A percentile compares a stretch with the other conserved stretches of the same genome.
Evolutionary conservation across 1,284 basidiomycete species (phyloP).

Genomic region (Ganoderma lucidum): DNA sequence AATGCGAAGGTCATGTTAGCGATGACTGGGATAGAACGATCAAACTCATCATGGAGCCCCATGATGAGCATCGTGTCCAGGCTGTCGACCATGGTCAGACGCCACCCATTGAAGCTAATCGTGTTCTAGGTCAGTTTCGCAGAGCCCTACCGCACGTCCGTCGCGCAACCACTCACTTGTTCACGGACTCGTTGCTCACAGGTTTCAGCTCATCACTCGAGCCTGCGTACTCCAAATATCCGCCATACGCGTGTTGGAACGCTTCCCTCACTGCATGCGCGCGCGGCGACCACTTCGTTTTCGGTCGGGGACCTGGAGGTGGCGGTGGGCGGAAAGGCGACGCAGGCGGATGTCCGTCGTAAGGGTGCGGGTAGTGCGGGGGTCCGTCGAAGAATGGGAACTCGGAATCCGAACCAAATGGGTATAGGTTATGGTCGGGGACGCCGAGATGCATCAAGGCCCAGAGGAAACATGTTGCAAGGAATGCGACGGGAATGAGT

Average conservation of each 20-base stretch:
- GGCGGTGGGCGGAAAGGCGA: conserved; percentile 13
- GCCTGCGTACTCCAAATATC: conserved; percentile 64
- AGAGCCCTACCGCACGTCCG: no score
- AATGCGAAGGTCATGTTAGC: conserved; percentile 65
- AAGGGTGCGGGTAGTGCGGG: conserved; percentile 8
- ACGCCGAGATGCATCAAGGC: conserved; percentile 19
- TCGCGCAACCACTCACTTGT: conserved; percentile 54
- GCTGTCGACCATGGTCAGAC: conserved; percentile 76
- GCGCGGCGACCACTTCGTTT: conserved; percentile 53
- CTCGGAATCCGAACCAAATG: not conserved
- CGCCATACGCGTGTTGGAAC: conserved; percentile 69
- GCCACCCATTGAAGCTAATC: conserved; percentile 76
- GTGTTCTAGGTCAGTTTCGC: not conserved
- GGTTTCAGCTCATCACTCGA: conserved; percentile 69
- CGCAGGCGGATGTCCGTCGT: conserved; percentile 3
- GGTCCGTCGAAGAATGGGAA: conserved; percentile 13
- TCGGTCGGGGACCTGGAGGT: conserved; percentile 9
- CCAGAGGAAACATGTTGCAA: conserved; percentile 26
- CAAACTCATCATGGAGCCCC: conserved; percentile 73
- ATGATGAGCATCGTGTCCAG: conserved; percentile 83
- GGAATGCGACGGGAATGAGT: conserved; percentile 24
- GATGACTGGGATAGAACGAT: conserved; percentile 66
- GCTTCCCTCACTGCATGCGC: conserved; percentile 64
- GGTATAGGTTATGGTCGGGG: conserved; percentile 13
- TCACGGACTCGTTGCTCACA: conserved; percentile 50